Evolutionary conservation across 371 early-diverging fungal genomes (phyloP).

Genomic region (Chytridium lagenaria): DNA sequence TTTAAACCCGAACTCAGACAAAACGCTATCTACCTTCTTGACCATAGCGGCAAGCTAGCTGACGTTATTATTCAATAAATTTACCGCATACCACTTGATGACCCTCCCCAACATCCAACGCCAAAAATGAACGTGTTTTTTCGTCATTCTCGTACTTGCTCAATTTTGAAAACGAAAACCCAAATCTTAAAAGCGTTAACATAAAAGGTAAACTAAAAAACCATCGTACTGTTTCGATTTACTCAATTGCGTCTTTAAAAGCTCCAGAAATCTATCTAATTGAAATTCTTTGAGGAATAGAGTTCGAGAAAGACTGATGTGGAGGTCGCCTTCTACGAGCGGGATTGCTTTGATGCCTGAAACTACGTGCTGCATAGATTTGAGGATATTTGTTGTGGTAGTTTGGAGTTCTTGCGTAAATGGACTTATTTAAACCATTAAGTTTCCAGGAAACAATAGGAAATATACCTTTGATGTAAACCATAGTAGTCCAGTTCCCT

Average conservation of each 20-base stretch:
- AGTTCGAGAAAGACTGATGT: slow-evolving; percentile 49
- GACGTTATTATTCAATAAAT: slow-evolving; percentile 7
- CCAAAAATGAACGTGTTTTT: slow-evolving; percentile 36
- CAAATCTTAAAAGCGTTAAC: slow-evolving; percentile 27
- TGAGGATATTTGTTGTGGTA: slow-evolving; percentile 2
- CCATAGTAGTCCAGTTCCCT: slow-evolving; percentile 50
- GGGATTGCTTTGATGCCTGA: slow-evolving; percentile 15
- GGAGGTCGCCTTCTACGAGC: slow-evolving; percentile 27
- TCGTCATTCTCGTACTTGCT: slow-evolving; percentile 43
- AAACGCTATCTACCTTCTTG: slow-evolving; percentile 20
- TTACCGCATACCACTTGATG: slow-evolving; percentile 15
- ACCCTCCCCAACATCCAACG: slow-evolving; percentile 40
- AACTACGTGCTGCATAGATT: not conserved
- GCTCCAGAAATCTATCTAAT: slow-evolving; percentile 40
- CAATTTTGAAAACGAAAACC: slow-evolving; percentile 24
- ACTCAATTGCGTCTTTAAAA: slow-evolving; percentile 18
- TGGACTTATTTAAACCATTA: not conserved
- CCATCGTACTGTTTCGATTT: not conserved
- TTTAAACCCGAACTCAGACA: slow-evolving; percentile 24
- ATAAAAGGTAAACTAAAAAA: not conserved
- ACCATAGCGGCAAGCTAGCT: slow-evolving; percentile 24
- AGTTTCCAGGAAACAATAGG: not conserved
- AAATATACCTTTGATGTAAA: slow-evolving; percentile 17
- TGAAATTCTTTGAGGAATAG: slow-evolving; percentile 51
- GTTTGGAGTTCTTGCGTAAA: slow-evolving; percentile 22